Conservation (phyloP, 73 alveolate species). For the Paramecium tetraurelia region DNA sequence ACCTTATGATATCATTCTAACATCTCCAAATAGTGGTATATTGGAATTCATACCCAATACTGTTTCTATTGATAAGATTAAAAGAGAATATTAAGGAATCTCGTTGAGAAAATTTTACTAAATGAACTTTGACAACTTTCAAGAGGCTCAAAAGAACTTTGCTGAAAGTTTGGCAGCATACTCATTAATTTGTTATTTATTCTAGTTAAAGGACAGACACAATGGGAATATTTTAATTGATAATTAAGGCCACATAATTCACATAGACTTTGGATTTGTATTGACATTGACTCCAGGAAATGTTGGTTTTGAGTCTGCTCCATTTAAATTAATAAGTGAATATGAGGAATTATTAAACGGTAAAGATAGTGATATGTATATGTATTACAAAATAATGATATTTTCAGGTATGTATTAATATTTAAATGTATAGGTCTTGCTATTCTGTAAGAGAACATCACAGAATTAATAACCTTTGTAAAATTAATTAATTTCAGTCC, state of each 20-base stretch:
- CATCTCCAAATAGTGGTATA: slow-evolving; percentile 90
- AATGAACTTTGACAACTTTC: slow-evolving; percentile 79
- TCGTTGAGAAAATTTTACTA: slow-evolving; percentile 78
- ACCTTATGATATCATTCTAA: slow-evolving; percentile 93
- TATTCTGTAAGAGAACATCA: neutral
- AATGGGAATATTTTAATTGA: slow-evolving; percentile 95
- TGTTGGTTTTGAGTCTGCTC: slow-evolving; percentile 95
- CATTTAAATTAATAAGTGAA: slow-evolving; percentile 88
- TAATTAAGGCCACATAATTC: slow-evolving; percentile 94
- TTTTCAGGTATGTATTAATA: neutral
- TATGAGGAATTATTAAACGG: slow-evolving; percentile 45
- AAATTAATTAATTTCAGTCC: neutral
- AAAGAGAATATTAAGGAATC: slow-evolving; percentile 74
- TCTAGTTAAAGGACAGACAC: slow-evolving; percentile 96
- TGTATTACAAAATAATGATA: neutral
- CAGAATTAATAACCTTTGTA: neutral
- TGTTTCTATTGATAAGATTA: slow-evolving; percentile 90
- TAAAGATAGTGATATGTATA: neutral
- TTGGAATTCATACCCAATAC: slow-evolving; percentile 97
- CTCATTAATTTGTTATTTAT: slow-evolving; percentile 91
- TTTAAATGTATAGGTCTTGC: neutral
- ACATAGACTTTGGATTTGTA: slow-evolving; percentile 95
- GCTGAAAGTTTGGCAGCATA: slow-evolving; percentile 99
- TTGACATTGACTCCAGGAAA: slow-evolving; percentile 95
- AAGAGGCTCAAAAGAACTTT: slow-evolving; percentile 96